These are phyloP conservation scores for Zymoseptoria passerinii DNA, from an alignment of 2,329 filamentous ascomycete genomes.

Conservation along the genomic window DNA sequence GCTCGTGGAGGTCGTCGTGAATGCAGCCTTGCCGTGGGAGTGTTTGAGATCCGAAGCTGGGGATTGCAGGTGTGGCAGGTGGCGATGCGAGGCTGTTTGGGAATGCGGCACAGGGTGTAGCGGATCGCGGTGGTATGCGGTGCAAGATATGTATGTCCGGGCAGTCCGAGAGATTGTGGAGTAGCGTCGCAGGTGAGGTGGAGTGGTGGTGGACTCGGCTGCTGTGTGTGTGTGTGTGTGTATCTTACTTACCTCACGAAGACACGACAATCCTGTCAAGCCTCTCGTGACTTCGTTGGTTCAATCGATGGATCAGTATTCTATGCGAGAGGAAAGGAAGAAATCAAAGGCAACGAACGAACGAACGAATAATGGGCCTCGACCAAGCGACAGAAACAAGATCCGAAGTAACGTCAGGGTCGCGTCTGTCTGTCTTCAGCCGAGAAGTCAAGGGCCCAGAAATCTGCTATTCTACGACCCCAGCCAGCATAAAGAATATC, in stretches of 20 bases:
- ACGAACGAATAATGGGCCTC: too few relatives aligned
- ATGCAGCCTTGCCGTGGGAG: background rate
- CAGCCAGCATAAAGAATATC: too few relatives aligned
- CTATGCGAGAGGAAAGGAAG: too few relatives aligned
- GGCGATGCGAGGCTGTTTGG: background rate
- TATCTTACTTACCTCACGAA: too few relatives aligned
- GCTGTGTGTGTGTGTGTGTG: background rate
- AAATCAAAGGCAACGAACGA: too few relatives aligned
- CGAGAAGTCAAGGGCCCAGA: background rate
- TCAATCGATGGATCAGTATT: too few relatives aligned
- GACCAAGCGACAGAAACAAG: too few relatives aligned
- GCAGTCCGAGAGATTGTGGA: background rate
- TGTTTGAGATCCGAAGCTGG: background rate
- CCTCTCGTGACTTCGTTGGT: too few relatives aligned
- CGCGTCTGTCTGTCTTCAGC: background rate
- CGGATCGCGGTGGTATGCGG: background rate
- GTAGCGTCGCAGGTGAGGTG: background rate
- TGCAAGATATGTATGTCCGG: background rate
- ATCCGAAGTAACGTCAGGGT: background rate
- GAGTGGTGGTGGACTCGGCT: background rate
- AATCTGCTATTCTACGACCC: too few relatives aligned
- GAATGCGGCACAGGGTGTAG: background rate
- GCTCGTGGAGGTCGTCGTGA: background rate
- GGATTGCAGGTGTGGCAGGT: background rate
- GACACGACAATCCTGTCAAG: too few relatives aligned